phyloP scores from a whole-genome alignment of 805 yeast species.

The Candida stauntonica region DNA sequence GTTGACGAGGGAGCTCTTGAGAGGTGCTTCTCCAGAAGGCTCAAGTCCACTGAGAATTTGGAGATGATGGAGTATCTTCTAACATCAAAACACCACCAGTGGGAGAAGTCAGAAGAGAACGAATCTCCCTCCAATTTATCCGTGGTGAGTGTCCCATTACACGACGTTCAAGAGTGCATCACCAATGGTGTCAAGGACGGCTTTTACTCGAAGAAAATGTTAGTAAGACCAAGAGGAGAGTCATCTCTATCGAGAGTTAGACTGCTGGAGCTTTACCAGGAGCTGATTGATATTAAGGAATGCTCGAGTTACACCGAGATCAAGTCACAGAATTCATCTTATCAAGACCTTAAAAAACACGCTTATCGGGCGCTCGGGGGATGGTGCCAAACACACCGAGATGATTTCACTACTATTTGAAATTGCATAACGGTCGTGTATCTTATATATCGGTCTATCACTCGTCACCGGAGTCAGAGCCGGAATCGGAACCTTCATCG shows the following conservation, averaged over 20 bases:
- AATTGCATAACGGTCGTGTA: background rate
- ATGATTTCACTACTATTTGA: slow-evolving; percentile 33
- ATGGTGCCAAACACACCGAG: slow-evolving; percentile 44
- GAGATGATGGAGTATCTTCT: slow-evolving; percentile 3
- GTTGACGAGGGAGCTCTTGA: slow-evolving; percentile 14
- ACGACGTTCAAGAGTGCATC: slow-evolving; percentile 29
- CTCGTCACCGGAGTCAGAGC: slow-evolving; percentile 16
- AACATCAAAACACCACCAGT: slow-evolving; percentile 13
- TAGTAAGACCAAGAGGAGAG: slow-evolving; percentile 41
- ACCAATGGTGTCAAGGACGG: slow-evolving; percentile 64
- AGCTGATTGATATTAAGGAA: slow-evolving; percentile 12
- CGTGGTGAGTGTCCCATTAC: slow-evolving; percentile 26
- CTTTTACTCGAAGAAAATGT: slow-evolving; percentile 39
- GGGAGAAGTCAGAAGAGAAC: slow-evolving; percentile 7
- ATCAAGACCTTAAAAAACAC: slow-evolving; percentile 29
- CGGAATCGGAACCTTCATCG: slow-evolving; percentile 22
- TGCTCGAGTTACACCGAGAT: slow-evolving; percentile 29
- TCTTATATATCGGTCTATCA: background rate
- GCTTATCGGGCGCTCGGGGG: slow-evolving; percentile 34
- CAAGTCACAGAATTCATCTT: slow-evolving; percentile 25
- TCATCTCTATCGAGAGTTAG: slow-evolving; percentile 32
- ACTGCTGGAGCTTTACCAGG: slow-evolving; percentile 21
- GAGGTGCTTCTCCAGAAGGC: slow-evolving; percentile 20
- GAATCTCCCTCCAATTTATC: slow-evolving; percentile 26
- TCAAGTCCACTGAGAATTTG: background rate